Percentiles rank a stretch among this genome's conserved stretches.
phyloP scores from a whole-genome alignment of 2,329 filamentous ascomycete species.

The Trichoderma polysporum region DNA sequence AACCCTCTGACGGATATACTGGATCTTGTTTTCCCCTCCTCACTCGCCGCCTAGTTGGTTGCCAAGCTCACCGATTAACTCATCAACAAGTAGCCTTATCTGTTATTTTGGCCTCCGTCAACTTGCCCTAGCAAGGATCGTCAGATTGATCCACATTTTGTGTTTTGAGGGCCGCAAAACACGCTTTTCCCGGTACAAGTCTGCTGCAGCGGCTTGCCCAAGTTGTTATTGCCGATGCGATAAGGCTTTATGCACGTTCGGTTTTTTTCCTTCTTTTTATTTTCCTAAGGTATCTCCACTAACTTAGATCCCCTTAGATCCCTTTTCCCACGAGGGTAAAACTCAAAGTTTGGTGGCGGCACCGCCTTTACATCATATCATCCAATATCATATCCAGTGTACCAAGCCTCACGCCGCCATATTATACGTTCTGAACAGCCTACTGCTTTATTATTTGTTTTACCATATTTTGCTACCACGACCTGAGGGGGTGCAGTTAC shows the following conservation, averaged over 20 bases:
- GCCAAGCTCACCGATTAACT: neutral
- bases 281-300: neutral
- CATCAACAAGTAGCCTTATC: neutral
- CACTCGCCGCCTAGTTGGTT: neutral
- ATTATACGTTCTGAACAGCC: neutral
- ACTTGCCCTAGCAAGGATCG: constrained; percentile 1
- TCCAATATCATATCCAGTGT: too few species aligned
- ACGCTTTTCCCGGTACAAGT: neutral
- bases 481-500: neutral
- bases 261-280: neutral
- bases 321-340: neutral
- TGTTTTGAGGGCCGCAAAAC: neutral
- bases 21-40: neutral
- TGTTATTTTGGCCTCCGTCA: neutral
- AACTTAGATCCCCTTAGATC: constrained; percentile 8
- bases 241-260: constrained; percentile 16
- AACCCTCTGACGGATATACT: neutral
- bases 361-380: neutral
- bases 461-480: neutral
- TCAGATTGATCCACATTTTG: neutral
- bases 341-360: neutral
- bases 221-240: neutral
- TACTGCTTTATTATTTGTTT: neutral
- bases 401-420: neutral
- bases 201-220: neutral